Evolutionary conservation across 73 alveolate species (phyloP).

Genomic region (Breviolum minutum): DNA sequence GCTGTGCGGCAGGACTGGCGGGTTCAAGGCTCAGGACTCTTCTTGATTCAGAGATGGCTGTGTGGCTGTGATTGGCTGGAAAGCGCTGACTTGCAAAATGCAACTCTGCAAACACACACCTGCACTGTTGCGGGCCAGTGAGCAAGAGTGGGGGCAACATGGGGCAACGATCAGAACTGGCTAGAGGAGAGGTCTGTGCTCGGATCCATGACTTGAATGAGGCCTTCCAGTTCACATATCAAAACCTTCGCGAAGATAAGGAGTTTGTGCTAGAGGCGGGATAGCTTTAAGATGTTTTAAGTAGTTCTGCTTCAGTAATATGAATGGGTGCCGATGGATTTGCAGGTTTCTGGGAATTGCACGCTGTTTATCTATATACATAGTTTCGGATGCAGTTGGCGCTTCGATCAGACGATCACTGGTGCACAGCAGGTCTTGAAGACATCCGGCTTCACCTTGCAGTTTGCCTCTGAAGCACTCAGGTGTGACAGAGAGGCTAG

Average conservation of each 20-base stretch:
- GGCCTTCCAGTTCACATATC: slow-evolving; percentile 51
- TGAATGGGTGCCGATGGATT: neutral
- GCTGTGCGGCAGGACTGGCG: slow-evolving; percentile 87
- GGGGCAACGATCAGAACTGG: too few species aligned
- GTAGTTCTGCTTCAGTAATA: neutral
- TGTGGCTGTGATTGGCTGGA: too few species aligned
- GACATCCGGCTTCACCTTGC: slow-evolving; percentile 57
- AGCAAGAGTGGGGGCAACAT: too few species aligned
- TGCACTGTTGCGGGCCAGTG: neutral
- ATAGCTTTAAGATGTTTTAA: neutral
- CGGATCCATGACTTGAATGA: neutral
- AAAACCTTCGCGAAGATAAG: slow-evolving; percentile 43
- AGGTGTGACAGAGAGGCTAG: slow-evolving; percentile 64
- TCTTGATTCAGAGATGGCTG: neutral
- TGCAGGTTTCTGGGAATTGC: neutral
- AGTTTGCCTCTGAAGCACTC: slow-evolving; percentile 59
- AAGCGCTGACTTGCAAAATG: too few species aligned
- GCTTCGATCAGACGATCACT: neutral
- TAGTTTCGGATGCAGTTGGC: neutral
- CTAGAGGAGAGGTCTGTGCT: too few species aligned
- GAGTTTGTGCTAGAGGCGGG: slow-evolving; percentile 30
- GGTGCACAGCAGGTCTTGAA: slow-evolving; percentile 33
- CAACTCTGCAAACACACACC: too few species aligned
- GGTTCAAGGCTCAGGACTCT: slow-evolving; percentile 2
- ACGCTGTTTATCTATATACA: too few species aligned